These are phyloP conservation scores for Kurtzmaniella quercitrusa DNA, from an alignment of 1,139 yeast species.

Conservation along the genomic window DNA sequence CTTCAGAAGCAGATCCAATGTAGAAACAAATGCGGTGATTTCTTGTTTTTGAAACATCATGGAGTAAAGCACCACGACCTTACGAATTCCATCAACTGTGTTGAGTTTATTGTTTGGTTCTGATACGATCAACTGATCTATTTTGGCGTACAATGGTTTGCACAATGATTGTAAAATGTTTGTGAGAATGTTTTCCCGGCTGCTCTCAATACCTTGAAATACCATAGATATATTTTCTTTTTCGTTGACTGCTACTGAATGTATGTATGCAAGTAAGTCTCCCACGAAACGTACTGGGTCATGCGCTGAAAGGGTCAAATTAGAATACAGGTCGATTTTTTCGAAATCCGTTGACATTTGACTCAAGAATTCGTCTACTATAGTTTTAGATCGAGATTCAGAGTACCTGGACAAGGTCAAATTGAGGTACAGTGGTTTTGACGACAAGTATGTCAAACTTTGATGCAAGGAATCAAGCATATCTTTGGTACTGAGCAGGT, in stretches of 20 bases:
- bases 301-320: conserved; percentile 60
- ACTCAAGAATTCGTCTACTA: conserved; percentile 55
- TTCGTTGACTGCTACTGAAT: conserved; percentile 86
- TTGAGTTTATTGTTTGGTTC: conserved; percentile 51
- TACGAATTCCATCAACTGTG: conserved; percentile 54
- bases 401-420: conserved; percentile 46
- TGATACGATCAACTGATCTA: conserved; percentile 66
- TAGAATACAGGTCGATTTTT: conserved; percentile 32
- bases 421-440: conserved; percentile 48
- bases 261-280: conserved; percentile 85
- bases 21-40: conserved; percentile 8
- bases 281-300: conserved; percentile 84
- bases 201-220: conserved; percentile 17
- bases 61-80: conserved; percentile 62
- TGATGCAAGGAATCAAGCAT: conserved; percentile 28
- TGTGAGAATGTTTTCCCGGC: conserved; percentile 14
- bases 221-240: conserved; percentile 62
- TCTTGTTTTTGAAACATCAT: conserved; percentile 61
- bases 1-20: conserved; percentile 1
- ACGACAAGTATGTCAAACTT: conserved; percentile 29
- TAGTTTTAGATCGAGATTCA: conserved; percentile 51
- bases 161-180: conserved; percentile 30
- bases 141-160: conserved; percentile 41
- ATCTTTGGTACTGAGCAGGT: conserved; percentile 26
- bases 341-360: conserved; percentile 41